phyloP scores from a whole-genome alignment of 352 stramenopile species.

The Phytophthora lateralis region DNA sequence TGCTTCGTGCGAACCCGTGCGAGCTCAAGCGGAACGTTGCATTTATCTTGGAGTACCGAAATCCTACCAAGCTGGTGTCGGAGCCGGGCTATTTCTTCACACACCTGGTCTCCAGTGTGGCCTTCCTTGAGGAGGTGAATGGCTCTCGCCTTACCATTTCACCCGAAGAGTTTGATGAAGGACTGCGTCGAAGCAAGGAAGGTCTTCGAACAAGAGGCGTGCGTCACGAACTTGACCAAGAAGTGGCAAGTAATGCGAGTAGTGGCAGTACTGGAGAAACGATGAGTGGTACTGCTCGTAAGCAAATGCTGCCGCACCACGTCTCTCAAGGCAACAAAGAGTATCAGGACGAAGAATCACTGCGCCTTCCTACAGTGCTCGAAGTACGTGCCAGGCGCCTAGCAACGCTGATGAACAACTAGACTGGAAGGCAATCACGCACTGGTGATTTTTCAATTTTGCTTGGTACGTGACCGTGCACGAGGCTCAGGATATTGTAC shows the following conservation, averaged over 20 bases:
- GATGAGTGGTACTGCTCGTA: constrained; percentile 1
- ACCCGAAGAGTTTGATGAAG: constrained; percentile 73
- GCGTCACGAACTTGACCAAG: constrained; percentile 28
- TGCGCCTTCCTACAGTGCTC: constrained; percentile 40
- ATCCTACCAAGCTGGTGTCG: constrained; percentile 72
- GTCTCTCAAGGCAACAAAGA: neutral
- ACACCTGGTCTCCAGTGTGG: constrained; percentile 84
- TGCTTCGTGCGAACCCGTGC: constrained; percentile 85
- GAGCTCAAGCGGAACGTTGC: constrained; percentile 87
- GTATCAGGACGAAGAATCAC: constrained; percentile 9
- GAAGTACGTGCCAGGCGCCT: constrained; percentile 49
- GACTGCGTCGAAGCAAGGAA: constrained; percentile 47
- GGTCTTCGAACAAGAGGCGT: constrained; percentile 8
- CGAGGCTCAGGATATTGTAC: neutral
- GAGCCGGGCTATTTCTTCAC: constrained; percentile 94
- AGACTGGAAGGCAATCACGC: neutral
- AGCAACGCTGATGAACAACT: constrained; percentile 4
- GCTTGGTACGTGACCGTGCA: constrained; percentile 15
- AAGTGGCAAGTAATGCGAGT: constrained; percentile 22
- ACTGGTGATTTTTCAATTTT: constrained; percentile 1
- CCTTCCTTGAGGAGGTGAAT: constrained; percentile 82
- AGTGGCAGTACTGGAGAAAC: constrained; percentile 10
- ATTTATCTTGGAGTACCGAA: constrained; percentile 88
- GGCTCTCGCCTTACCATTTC: constrained; percentile 75
- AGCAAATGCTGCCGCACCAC: constrained; percentile 3